phyloP scores from a whole-genome alignment of 2,329 filamentous ascomycete genomes.

The Lachnellula arida region DNA sequence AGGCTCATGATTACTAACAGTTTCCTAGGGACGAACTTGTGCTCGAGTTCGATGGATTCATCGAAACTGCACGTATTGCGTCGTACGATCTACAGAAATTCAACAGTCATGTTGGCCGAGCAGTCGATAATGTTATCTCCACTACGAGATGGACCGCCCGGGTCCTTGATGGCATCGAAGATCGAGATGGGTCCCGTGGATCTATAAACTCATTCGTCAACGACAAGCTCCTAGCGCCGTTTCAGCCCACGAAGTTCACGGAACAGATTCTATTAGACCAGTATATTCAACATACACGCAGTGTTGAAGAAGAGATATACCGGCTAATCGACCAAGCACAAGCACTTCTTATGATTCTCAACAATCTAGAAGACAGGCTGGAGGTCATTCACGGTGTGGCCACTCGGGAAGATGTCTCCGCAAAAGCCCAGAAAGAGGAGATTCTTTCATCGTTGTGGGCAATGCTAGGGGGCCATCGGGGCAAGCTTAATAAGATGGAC shows the following conservation, averaged over 20 bases:
- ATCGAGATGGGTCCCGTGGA: constrained; percentile 24
- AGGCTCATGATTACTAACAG: neutral
- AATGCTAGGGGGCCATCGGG: constrained; percentile 64
- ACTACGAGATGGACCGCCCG: constrained; percentile 73
- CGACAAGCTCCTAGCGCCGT: constrained; percentile 51
- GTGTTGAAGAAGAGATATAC: constrained; percentile 65
- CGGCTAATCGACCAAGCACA: constrained; percentile 66
- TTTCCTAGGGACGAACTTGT: constrained; percentile 60
- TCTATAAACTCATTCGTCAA: constrained; percentile 39
- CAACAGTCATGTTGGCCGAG: constrained; percentile 69
- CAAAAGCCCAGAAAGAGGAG: constrained; percentile 57
- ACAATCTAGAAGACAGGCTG: constrained; percentile 64
- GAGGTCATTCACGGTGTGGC: constrained; percentile 66
- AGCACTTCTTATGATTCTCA: constrained; percentile 59
- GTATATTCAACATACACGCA: constrained; percentile 67
- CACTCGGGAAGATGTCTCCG: constrained; percentile 55
- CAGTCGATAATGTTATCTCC: constrained; percentile 68
- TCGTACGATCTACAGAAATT: constrained; percentile 66
- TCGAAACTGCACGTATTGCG: constrained; percentile 61
- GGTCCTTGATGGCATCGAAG: constrained; percentile 31
- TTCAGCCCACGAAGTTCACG: constrained; percentile 55
- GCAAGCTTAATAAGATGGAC: constrained; percentile 55
- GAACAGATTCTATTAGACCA: constrained; percentile 64
- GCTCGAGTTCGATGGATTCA: constrained; percentile 71
- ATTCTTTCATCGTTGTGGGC: constrained; percentile 70